Conservation (phyloP, 75 land plant species). For the Gnetum montanum region DNA sequence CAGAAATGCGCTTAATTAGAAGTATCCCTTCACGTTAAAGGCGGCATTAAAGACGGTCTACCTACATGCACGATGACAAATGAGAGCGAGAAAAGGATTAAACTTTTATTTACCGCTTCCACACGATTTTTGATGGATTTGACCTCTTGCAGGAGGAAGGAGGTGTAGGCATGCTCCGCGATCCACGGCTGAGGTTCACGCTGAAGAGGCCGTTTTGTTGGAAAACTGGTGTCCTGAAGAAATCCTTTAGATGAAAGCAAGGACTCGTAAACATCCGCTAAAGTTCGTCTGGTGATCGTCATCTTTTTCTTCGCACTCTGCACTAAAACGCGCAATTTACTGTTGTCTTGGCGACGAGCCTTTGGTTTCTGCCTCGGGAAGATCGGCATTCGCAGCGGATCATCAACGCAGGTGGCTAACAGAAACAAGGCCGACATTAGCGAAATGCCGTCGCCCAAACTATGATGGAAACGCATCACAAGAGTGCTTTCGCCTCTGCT, state of each 20-base stretch:
- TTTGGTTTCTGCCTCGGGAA: constrained; percentile 14
- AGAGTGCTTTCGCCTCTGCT: constrained; percentile 11
- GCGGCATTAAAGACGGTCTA: too few relatives aligned
- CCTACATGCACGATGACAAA: too few relatives aligned
- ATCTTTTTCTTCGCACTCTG: neutral
- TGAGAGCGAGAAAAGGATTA: too few relatives aligned
- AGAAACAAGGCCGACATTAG: constrained; percentile 58
- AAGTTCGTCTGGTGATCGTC: neutral
- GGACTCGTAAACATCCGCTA: neutral
- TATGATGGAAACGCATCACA: constrained; percentile 42
- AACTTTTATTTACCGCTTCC: too few relatives aligned
- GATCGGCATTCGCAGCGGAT: constrained; percentile 39
- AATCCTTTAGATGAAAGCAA: neutral
- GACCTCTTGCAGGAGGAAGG: too few relatives aligned
- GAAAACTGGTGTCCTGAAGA: neutral
- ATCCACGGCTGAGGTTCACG: neutral
- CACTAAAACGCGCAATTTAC: neutral
- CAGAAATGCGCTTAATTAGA: too few relatives aligned
- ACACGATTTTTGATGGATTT: too few relatives aligned
- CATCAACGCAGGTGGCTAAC: constrained; percentile 38
- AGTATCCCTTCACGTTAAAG: too few relatives aligned
- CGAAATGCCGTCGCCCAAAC: constrained; percentile 58
- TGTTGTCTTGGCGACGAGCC: neutral
- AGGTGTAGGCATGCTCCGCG: too few relatives aligned
- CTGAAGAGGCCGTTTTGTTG: neutral